These are phyloP conservation scores for Murraya paniculata DNA, from an alignment of 345 rosid species.

Conservation along the genomic window DNA sequence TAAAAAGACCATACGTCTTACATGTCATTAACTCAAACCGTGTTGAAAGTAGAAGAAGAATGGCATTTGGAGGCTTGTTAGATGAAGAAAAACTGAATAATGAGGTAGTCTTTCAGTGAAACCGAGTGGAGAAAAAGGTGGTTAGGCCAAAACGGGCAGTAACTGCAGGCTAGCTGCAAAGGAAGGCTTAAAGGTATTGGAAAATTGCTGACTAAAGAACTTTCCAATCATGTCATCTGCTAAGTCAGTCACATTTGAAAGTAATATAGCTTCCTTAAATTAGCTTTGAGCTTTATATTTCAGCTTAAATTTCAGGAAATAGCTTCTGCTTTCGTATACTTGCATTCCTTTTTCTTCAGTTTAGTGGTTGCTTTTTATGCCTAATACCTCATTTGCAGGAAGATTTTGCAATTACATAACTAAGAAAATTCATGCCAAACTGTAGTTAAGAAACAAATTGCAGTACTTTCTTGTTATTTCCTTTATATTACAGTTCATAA, in stretches of 20 bases:
- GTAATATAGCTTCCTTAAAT: neutral
- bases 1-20: neutral
- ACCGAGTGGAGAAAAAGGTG: neutral
- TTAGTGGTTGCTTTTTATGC: neutral
- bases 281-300: neutral
- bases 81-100: neutral
- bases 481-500: neutral
- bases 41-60: neutral
- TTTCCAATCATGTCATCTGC: neutral
- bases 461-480: neutral
- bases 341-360: neutral
- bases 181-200: neutral
- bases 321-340: neutral
- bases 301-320: neutral
- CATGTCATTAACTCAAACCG: neutral
- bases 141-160: neutral
- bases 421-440: neutral
- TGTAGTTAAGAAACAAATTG: slow-evolving; percentile 1
- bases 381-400: neutral
- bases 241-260: neutral
- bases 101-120: neutral
- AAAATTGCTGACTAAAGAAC: neutral
- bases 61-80: neutral
- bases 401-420: neutral
- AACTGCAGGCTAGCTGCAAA: neutral